Percentiles rank a stretch among this genome's conserved stretches.
Conservation (phyloP, 306 rosid species). For the Trifolium dubium region DNA sequence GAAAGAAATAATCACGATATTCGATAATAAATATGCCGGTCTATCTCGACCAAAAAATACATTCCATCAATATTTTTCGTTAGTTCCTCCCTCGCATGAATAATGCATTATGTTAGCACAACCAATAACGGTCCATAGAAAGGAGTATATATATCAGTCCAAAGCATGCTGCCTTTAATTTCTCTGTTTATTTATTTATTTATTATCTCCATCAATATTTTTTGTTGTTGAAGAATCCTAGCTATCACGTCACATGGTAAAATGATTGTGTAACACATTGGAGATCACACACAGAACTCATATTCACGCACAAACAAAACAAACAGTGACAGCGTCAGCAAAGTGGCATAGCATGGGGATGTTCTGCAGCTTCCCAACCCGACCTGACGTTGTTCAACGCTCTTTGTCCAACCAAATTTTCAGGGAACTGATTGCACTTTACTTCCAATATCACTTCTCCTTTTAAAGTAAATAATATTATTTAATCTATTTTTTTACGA, state of each 20-base stretch:
- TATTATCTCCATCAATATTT: too few relatives aligned
- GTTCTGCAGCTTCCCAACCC: neutral
- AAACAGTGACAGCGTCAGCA: slow-evolving; percentile 1
- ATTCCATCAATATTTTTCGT: too few relatives aligned
- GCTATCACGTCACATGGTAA: neutral
- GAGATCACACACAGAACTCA: neutral
- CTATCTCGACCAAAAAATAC: too few relatives aligned
- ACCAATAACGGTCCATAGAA: neutral
- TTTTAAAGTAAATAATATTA: too few relatives aligned
- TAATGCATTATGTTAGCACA: neutral
- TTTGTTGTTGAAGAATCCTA: neutral
- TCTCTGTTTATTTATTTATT: neutral
- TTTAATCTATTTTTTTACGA: too few relatives aligned
- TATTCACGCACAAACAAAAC: neutral
- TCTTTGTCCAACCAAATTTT: neutral
- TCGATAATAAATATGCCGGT: too few relatives aligned
- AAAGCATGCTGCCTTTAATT: neutral
- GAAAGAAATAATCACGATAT: too few relatives aligned
- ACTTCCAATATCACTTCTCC: too few relatives aligned
- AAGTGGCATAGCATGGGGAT: neutral
- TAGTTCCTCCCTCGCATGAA: neutral
- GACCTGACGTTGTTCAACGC: neutral
- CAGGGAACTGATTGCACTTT: slow-evolving; percentile 3
- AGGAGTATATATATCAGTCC: neutral
- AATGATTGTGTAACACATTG: neutral